Base-by-base conservation (phyloP, 805 yeast species). In the Starmerella bombi region DNA sequence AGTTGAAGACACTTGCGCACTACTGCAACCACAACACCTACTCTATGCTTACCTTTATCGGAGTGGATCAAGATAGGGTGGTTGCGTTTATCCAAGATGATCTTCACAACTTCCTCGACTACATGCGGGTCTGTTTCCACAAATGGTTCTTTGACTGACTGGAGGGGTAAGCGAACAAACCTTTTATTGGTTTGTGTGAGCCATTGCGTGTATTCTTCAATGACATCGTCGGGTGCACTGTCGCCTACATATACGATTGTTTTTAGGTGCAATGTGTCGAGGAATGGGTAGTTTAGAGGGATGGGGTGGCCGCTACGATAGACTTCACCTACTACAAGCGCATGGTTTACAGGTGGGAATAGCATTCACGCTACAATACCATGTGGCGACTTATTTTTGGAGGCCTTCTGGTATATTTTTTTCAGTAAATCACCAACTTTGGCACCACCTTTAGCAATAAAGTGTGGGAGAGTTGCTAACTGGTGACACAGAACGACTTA, bases 11-110 rank as follows among this genome's bases (percentile, higher is more conserved):
- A 58, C 55, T 83, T 84, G 36, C 98, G 64, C 70, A 88, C 76
- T 23, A 84, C 68, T 0, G 95, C 98, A n/a, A 86, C 93, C 32
- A 86, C 65, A 1, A 91, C 86, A 0, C 97, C 97, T 2, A 84
- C 86, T 32, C 98, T 62, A 58, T 88, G 98, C 59, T 91, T 91
- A n/a, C 98, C 98, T 63, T 88, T 88, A 59, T 91, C 84, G 3
- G 95, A 84, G 58, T 91, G 97, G 10, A 88, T 72, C 42, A 88
- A 65, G 10, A 88, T 74, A 1, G 98, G 98, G 56, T 80, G 83
- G 57, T 85, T 85, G 12, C 75, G 73, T 18, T 53, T 32, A 43
- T 64, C 67, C 14, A 56, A 41, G 4, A 64, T 49, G 7, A 59
- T 39, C 29, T 51, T 46, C 35, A 64, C 46, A 3, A 65, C 63